These are phyloP conservation scores for Microdochium bolleyi DNA, from an alignment of 2,329 filamentous ascomycete species.

Conservation along the genomic window DNA sequence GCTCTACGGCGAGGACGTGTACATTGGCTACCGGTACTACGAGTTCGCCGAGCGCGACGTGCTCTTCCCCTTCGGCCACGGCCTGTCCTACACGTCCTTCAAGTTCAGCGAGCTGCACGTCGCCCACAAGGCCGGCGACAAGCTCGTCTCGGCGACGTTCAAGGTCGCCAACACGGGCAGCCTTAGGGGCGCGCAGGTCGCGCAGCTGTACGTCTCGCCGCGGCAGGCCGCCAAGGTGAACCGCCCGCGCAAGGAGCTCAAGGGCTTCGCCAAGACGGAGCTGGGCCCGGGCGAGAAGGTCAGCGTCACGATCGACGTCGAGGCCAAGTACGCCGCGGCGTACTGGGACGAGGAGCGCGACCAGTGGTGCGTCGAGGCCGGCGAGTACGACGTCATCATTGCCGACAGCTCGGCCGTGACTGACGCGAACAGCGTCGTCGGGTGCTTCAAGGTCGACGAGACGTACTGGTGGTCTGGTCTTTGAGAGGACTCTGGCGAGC, in stretches of 20 bases:
- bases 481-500: constrained; percentile 17
- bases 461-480: constrained; percentile 62
- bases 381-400: constrained; percentile 53
- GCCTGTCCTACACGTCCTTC: constrained; percentile 71
- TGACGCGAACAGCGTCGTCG: constrained; percentile 49
- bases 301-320: constrained; percentile 35
- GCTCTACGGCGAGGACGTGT: constrained; percentile 73
- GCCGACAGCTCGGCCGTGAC: constrained; percentile 57
- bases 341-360: constrained; percentile 62
- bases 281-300: constrained; percentile 48
- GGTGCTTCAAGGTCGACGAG: constrained; percentile 47
- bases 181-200: constrained; percentile 43
- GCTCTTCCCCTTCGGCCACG: constrained; percentile 73
- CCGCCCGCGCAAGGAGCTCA: constrained; percentile 47
- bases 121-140: constrained; percentile 31
- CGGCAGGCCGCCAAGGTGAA: constrained; percentile 39
- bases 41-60: constrained; percentile 59
- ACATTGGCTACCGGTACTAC: constrained; percentile 75
- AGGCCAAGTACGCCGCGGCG: constrained; percentile 43
- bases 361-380: constrained; percentile 59
- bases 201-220: constrained; percentile 49
- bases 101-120: constrained; percentile 41
- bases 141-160: constrained; percentile 35
- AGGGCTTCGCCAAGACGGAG: constrained; percentile 59
- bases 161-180: constrained; percentile 55